These are phyloP conservation scores for Camillea tinctor DNA, from an alignment of 2,329 filamentous ascomycete species.

Conservation along the genomic window DNA sequence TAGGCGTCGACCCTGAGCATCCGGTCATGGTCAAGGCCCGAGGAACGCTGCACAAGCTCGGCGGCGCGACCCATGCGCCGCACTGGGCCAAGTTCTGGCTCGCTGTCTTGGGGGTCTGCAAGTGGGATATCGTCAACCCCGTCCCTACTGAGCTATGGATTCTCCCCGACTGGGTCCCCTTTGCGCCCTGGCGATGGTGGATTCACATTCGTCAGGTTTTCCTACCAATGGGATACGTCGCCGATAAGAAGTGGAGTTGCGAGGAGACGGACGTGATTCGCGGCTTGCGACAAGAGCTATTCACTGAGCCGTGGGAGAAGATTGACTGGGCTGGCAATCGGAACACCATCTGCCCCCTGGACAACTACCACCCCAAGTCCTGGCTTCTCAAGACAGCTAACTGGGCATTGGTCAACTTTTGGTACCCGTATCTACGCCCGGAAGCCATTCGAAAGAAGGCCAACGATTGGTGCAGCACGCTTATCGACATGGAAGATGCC, in stretches of 20 bases:
- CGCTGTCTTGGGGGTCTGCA: conserved; percentile 74
- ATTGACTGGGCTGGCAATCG: conserved; percentile 78
- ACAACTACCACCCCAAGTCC: conserved; percentile 93
- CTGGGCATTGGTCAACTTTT: conserved; percentile 75
- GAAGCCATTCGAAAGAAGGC: conserved; percentile 65
- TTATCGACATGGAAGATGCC: conserved; percentile 87
- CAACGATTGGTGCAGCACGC: conserved; percentile 76
- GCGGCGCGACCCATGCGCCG: conserved; percentile 78
- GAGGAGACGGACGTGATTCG: conserved; percentile 73
- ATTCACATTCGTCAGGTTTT: conserved; percentile 98
- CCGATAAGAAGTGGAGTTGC: conserved; percentile 77
- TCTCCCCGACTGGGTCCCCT: conserved; percentile 83
- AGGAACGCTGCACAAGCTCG: conserved; percentile 76
- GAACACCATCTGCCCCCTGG: conserved; percentile 74
- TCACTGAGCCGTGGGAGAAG: conserved; percentile 71
- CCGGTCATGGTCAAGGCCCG: conserved; percentile 83
- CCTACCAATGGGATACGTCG: conserved; percentile 85
- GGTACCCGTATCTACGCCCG: conserved; percentile 73
- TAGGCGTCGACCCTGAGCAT: conserved; percentile 83
- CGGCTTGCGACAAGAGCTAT: conserved; percentile 76
- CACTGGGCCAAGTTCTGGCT: conserved; percentile 99
- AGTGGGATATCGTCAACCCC: conserved; percentile 94
- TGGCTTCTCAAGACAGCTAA: conserved; percentile 79
- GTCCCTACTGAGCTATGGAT: conserved; percentile 93
- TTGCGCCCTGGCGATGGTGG: conserved; percentile 95